Evolutionary conservation across 2,329 filamentous ascomycete species (phyloP), one percentile per base, ranked within the genome.

Genomic region (Clonostachys byssicola): DNA sequence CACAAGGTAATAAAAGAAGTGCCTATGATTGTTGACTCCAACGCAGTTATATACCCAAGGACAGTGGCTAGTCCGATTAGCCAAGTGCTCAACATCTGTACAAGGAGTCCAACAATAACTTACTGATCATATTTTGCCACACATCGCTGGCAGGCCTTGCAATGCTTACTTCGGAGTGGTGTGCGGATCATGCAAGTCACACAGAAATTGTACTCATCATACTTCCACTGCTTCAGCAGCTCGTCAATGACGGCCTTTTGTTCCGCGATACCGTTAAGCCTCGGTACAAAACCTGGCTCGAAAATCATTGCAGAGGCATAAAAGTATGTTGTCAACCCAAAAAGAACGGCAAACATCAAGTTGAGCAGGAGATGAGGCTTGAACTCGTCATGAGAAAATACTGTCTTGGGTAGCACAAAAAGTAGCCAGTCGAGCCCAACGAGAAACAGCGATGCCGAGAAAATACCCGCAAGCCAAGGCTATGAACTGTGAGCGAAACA

Each of bases 21-120:
- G 92, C 13, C 94, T 85, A 60, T 97, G 88, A 64, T 97, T 99
- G 71, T 97, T 97, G 53, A 94, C 81, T 40, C 89, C 94, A 40
- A 99, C 82, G 59, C 94, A 99, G 67, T 96, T 97, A 69, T 95
- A 88, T 20, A 97, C 89, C 94, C 94, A 99, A 0, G 94, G 94
- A 60, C 94, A 99, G 63, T 99, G 94, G 61, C 90, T 95, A 47
- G 5, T 35, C n/a, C 30, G 30, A 38, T 46, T 44, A 43, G 46
- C 17, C 34, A n/a, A 16, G 33, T 20, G 30, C 9, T 30, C 23
- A 41, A 12, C 9, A 3, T 6, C 12, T 34, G 0, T 12, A 2
- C 23, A 12, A 18, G 4, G 5, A 4, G 13, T 41, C 39, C 20
- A 18, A 30, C 23, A 6, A 35, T 33, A 77, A 43, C 89, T 77